Evolutionary conservation across 441 rosid species (phyloP).

Genomic region (Populus hybrid): DNA sequence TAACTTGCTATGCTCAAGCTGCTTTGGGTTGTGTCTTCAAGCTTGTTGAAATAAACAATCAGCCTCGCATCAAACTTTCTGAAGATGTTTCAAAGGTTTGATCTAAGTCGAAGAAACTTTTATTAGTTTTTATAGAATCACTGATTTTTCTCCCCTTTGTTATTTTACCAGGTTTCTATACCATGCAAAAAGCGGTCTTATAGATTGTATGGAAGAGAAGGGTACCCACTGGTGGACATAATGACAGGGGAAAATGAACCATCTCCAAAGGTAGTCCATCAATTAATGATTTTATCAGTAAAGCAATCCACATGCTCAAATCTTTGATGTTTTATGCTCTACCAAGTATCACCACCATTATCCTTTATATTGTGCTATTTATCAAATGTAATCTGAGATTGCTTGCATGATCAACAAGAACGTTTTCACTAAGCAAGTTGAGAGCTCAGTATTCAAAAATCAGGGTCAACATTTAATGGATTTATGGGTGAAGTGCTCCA

Average conservation of each 20-base stretch:
- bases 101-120: conserved; percentile 1
- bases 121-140: background rate
- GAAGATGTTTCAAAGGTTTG: conserved; percentile 95
- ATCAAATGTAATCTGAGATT: background rate
- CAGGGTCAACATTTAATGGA: background rate
- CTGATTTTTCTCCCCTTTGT: conserved; percentile 11
- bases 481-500: background rate
- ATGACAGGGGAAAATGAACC: conserved; percentile 95
- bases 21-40: conserved; percentile 96
- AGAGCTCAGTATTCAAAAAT: background rate
- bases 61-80: conserved; percentile 95
- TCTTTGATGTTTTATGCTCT: background rate
- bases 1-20: conserved; percentile 88
- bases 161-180: conserved; percentile 66
- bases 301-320: background rate
- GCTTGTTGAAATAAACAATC: conserved; percentile 85
- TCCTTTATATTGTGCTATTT: background rate
- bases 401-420: background rate
- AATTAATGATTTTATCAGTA: background rate
- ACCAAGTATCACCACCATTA: background rate
- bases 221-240: conserved; percentile 87
- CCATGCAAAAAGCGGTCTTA: conserved; percentile 86
- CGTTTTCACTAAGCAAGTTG: background rate
- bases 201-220: conserved; percentile 79
- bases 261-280: conserved; percentile 62